Evolutionary conservation across 2,329 filamentous ascomycete genomes (phyloP).

Genomic region (Fusarium illudens): DNA sequence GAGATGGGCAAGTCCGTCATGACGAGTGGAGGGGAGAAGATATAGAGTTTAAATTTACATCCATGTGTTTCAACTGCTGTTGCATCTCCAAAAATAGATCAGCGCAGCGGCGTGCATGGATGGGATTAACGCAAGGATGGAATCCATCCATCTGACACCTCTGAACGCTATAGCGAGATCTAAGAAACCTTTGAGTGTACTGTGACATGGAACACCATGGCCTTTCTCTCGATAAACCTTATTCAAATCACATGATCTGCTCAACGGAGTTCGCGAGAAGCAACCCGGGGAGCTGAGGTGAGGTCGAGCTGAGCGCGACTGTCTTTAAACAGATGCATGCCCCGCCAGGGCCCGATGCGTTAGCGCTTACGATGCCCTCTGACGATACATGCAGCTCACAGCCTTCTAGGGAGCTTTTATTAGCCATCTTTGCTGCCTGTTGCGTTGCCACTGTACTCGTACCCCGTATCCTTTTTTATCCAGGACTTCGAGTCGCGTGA

Average conservation of each 20-base stretch:
- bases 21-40: neutral
- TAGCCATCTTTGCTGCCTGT: neutral
- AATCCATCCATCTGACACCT: too few relatives aligned
- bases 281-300: neutral
- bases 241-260: neutral
- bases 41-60: neutral
- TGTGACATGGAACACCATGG: neutral
- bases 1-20: neutral
- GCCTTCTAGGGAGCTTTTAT: neutral
- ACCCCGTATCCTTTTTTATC: neutral
- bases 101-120: too few relatives aligned
- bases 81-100: neutral
- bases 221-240: neutral
- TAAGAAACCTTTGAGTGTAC: too few relatives aligned
- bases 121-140: too few relatives aligned
- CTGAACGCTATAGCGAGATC: too few relatives aligned
- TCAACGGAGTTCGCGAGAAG: neutral
- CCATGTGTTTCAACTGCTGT: neutral
- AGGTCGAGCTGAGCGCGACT: neutral
- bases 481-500: neutral
- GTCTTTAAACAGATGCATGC: neutral
- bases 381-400: neutral
- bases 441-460: neutral
- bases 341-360: neutral
- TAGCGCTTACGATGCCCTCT: neutral